Conservation (phyloP, 495 filamentous ascomycete genomes). For the Glarea lozoyensis region DNA sequence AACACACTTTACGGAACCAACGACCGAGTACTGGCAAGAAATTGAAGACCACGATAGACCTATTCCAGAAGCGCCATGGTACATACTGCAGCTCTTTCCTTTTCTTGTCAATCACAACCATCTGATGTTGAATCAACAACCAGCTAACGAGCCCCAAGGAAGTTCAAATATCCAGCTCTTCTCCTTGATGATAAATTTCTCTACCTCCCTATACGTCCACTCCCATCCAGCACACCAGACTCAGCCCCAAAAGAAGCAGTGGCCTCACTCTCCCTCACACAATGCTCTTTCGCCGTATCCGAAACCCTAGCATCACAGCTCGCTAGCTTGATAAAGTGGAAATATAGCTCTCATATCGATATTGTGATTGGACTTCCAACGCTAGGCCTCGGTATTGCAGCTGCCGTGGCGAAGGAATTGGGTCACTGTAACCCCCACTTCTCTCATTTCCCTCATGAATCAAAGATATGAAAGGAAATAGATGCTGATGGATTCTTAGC, state of each 20-base stretch:
- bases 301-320: slow-evolving; percentile 30
- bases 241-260: slow-evolving; percentile 15
- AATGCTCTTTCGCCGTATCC: slow-evolving; percentile 31
- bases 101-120: too few species aligned
- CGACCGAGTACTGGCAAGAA: slow-evolving; percentile 20
- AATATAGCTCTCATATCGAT: too few species aligned
- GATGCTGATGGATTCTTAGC: background rate
- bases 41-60: too few species aligned
- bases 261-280: slow-evolving; percentile 30
- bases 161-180: slow-evolving; percentile 9
- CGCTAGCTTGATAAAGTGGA: slow-evolving; percentile 6
- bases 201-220: slow-evolving; percentile 13
- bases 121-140: background rate
- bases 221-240: slow-evolving; percentile 5
- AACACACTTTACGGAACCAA: slow-evolving; percentile 18
- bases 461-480: too few species aligned
- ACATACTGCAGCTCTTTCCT: too few species aligned
- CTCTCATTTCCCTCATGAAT: too few species aligned
- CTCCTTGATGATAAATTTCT: slow-evolving; percentile 11
- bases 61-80: too few species aligned
- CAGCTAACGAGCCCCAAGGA: slow-evolving; percentile 3
- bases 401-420: slow-evolving; percentile 9
- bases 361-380: slow-evolving; percentile 18
- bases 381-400: slow-evolving; percentile 10
- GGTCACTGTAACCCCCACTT: slow-evolving; percentile 16